phyloP scores from a whole-genome alignment of 768 basidiomycete genomes.

The Ramaria rubella region DNA sequence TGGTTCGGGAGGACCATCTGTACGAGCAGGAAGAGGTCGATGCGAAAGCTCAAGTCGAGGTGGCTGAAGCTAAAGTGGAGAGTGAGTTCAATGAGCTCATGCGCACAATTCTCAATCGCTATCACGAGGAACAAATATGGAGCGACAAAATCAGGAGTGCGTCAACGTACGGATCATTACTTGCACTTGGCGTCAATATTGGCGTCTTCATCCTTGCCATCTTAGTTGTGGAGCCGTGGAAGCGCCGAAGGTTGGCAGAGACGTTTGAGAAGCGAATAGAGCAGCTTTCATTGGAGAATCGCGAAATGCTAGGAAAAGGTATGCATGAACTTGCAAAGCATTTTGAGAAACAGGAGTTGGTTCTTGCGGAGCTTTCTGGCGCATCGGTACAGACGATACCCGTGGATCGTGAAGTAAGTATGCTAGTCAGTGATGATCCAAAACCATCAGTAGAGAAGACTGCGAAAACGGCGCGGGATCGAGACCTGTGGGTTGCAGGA shows the following conservation, averaged over 20 bases:
- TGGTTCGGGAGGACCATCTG: constrained; percentile 86
- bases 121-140: constrained; percentile 99
- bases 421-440: background rate
- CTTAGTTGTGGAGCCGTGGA: constrained; percentile 93
- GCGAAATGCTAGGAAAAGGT: constrained; percentile 20
- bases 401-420: background rate
- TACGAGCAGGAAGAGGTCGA: constrained; percentile 73
- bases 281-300: constrained; percentile 45
- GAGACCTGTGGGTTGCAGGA: constrained; percentile 3
- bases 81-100: constrained; percentile 82
- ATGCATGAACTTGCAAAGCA: constrained; percentile 14
- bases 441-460: background rate
- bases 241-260: constrained; percentile 76
- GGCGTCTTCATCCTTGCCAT: constrained; percentile 88
- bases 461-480: background rate
- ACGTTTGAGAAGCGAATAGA: constrained; percentile 82
- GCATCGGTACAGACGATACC: no score
- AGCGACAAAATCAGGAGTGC: constrained; percentile 96
- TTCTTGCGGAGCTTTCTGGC: constrained; percentile 7
- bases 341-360: constrained; percentile 15
- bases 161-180: constrained; percentile 88
- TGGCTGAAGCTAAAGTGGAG: constrained; percentile 77
- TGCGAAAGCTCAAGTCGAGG: constrained; percentile 59
- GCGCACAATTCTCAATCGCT: constrained; percentile 75
- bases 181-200: constrained; percentile 81